Base-by-base conservation (phyloP, 1,284 basidiomycete genomes). In the Cutaneotrichosporon arboriforme region DNA sequence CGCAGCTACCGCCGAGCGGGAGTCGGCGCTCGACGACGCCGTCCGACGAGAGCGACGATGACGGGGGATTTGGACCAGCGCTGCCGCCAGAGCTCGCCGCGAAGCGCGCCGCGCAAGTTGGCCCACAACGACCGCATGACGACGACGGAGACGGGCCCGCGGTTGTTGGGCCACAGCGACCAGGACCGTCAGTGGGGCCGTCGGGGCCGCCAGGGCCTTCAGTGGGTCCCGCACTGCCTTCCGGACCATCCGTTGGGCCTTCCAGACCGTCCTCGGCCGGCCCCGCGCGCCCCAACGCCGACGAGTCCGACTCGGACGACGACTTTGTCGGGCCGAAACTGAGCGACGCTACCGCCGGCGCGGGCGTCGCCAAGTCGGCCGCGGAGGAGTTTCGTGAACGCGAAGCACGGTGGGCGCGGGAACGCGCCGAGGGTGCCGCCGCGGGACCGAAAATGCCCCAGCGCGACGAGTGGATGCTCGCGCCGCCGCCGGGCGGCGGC, bases 391-490 rank as follows among this genome's bases (percentile, higher is more conserved):
- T 94, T 62, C 73, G 88, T 62, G 89, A 88, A 67, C 79, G 81
- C 46, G 91, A 96, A 72, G 64, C 57, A 22, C 49, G 82, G 54
- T 35, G 33, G 20, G 43, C 43, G 1, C 33, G 43, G 7, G 33
- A 18, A 13, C 76, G 86, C 56, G 77, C 82, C 57, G 82, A 85
- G 64, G 76, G 82, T 46, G 75, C 82, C 31, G 85, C 88, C 77
- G 34, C 43, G 5, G 26, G n/a, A 5, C 31, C 52, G 2, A 54
- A 41, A 23, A 34, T 42, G 10, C 51, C 23, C 3, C 33, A 54
- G 39, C 48, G 92, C 49, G 89, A 93, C 33, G 90, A 92, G 69
- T 96, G 91, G 91, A 96, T 96, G 92, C 79, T 94, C 36, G 85
- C 87, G 0, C 91, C 91, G 1, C 91, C 92, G 0, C 83, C 85